These are phyloP conservation scores for Trichocladium uniseriatum DNA, from an alignment of 495 filamentous ascomycete genomes.

Conservation along the genomic window DNA sequence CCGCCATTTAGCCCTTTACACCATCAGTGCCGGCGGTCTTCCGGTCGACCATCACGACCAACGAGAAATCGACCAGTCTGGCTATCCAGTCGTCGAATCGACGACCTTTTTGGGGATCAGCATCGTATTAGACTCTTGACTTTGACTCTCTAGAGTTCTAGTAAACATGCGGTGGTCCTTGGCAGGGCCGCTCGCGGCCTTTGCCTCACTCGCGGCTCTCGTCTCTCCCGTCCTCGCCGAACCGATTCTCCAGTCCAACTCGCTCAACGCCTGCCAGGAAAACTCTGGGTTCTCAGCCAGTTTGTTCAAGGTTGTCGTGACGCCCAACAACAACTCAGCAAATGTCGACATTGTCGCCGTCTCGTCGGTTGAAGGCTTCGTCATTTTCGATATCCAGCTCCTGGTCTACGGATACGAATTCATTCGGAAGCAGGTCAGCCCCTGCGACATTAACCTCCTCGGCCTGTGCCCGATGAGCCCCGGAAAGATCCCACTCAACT, in stretches of 20 bases:
- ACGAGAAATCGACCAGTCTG: not conserved
- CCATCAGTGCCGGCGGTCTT: not conserved
- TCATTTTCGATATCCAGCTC: conserved; percentile 66
- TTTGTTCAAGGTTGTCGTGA: conserved; percentile 73
- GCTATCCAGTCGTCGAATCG: not conserved
- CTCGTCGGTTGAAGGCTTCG: conserved; percentile 74
- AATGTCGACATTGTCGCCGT: conserved; percentile 71
- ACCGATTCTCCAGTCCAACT: conserved; percentile 55
- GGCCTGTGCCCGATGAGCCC: conserved; percentile 93
- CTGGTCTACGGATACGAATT: conserved; percentile 76
- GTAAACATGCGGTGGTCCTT: conserved; percentile 30
- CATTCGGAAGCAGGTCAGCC: conserved; percentile 56
- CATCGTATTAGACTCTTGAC: not conserved
- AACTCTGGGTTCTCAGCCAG: conserved; percentile 74
- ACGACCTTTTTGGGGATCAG: not conserved
- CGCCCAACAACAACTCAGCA: conserved; percentile 63
- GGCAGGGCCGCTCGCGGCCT: conserved; percentile 26
- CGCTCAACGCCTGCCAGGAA: conserved; percentile 67
- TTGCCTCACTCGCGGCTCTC: conserved; percentile 30
- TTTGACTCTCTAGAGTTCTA: not conserved
- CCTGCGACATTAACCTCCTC: conserved; percentile 58
- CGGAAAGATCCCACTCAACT: conserved; percentile 68
- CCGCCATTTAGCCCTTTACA: not conserved
- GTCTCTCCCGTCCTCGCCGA: conserved; percentile 18
- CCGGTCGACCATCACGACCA: not conserved